phyloP scores from a whole-genome alignment of 768 basidiomycete species.

The Russula brevipes region DNA sequence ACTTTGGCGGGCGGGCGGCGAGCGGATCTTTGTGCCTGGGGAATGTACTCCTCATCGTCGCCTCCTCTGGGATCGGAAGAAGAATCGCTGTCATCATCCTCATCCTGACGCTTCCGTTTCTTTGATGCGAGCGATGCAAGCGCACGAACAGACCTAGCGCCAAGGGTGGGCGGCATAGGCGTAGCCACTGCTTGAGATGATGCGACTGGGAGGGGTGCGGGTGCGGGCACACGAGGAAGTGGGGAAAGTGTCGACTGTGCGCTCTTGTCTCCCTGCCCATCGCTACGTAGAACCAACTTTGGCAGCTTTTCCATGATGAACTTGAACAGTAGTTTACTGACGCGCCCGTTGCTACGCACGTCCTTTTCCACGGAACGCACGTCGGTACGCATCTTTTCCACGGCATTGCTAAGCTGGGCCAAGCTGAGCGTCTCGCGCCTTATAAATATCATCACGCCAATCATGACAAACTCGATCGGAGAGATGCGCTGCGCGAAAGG shows the following conservation, averaged over 20 bases:
- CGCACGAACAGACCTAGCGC: not conserved
- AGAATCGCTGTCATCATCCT: not conserved
- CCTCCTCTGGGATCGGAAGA: not conserved
- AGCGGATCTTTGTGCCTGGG: not conserved
- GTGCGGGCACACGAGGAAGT: not conserved
- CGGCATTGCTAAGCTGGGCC: conserved; percentile 40
- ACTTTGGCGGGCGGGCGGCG: conserved; percentile 8
- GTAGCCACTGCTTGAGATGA: not conserved
- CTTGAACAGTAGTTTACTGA: conserved; percentile 50
- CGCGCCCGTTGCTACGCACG: conserved; percentile 58
- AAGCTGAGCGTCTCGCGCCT: conserved; percentile 39
- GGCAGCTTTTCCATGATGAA: conserved; percentile 40
- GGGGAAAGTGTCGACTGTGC: conserved; percentile 13
- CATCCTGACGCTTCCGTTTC: conserved; percentile 9
- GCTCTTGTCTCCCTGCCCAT: conserved; percentile 25
- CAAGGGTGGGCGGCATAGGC: not conserved
- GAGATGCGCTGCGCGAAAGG: conserved; percentile 44
- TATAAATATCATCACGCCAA: conserved; percentile 49
- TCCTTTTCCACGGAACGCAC: conserved; percentile 56
- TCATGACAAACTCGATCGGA: conserved; percentile 63
- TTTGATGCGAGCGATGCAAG: not conserved
- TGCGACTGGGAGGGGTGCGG: not conserved
- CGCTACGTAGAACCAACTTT: conserved; percentile 19
- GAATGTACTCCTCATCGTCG: conserved; percentile 5
- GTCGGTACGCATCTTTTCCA: conserved; percentile 48